Evolutionary conservation across 208 protist genomes (phyloP).

Genomic region (Wallacemonas collosoma): DNA sequence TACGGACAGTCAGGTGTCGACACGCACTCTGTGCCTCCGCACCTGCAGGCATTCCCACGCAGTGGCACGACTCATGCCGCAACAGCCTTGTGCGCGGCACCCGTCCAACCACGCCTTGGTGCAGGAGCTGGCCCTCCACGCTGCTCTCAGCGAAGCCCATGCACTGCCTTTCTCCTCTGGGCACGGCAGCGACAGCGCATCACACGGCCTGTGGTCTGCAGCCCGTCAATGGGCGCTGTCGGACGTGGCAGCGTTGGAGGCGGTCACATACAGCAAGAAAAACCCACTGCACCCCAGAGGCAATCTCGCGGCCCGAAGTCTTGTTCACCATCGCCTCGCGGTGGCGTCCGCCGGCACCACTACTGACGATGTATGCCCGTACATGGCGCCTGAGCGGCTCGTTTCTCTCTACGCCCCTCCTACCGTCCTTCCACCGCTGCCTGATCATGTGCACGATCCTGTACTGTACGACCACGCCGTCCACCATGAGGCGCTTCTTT

Average conservation of each 20-base stretch:
- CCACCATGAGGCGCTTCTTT: slow-evolving; percentile 39
- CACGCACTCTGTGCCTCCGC: too few relatives aligned
- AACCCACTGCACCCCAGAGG: background rate
- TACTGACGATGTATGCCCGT: background rate
- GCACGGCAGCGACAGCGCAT: background rate
- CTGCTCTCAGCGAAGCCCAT: slow-evolving; percentile 26
- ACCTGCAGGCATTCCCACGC: too few relatives aligned
- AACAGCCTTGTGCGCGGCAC: slow-evolving; percentile 44
- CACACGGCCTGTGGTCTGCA: slow-evolving; percentile 12
- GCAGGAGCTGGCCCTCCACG: slow-evolving; percentile 63
- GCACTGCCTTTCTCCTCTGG: slow-evolving; percentile 15
- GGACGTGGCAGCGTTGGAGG: background rate
- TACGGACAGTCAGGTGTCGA: too few relatives aligned
- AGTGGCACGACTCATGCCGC: slow-evolving; percentile 17
- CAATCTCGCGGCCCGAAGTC: background rate
- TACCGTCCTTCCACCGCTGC: slow-evolving; percentile 27
- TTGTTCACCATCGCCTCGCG: background rate
- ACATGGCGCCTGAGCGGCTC: slow-evolving; percentile 18
- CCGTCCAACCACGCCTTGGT: slow-evolving; percentile 62
- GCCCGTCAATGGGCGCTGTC: slow-evolving; percentile 9
- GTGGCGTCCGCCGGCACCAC: background rate
- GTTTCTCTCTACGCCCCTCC: slow-evolving; percentile 43
- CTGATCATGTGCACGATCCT: slow-evolving; percentile 24
- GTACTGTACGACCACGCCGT: slow-evolving; percentile 64
- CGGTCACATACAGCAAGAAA: background rate